Base-by-base conservation (phyloP, 768 basidiomycete species). In the Trametes maxima region DNA sequence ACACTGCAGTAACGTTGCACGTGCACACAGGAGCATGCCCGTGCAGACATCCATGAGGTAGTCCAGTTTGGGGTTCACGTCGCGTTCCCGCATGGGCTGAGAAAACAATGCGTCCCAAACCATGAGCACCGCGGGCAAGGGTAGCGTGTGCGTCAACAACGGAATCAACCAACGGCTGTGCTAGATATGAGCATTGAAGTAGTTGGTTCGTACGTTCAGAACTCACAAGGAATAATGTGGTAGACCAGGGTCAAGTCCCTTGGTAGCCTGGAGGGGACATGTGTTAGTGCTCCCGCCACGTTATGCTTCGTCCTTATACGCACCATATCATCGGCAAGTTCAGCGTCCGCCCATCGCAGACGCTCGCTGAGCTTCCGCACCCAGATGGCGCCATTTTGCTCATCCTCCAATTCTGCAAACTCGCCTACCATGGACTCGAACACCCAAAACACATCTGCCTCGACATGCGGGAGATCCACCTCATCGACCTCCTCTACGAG, bases 401-500 rank as follows among this genome's bases (percentile, higher is more conserved):
- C 85, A 53, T 88, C 87, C 60, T 87, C 86, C n/a, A 93, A 70
- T 52, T 90, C 90, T 1, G 83, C 77, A 50, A 92, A 83, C 67
- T 92, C 90, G 25, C 85, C 84, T 0, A 91, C 75, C 66, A 92
- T 78, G 0, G 85, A 81, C 70, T 92, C 89, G 57, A 92, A 88
- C 5, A 92, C 67, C 91, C 90, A 93, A 70, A 93, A 93, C 0
- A 87, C 81, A 67, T 93, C 91, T 1, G 91, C 90, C 71, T 93
- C 91, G 5, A 80, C 81, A 70, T 92, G 89, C 0, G 82, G 78
- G 11, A 82, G 70, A 44, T 89, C 87, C 55, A 83, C 80, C 0
- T 79, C 72, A 17, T 89, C 82, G 1, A 85, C 77, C 67, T 92
- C 90, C 68, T 84, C 81, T 17, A 76, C 73, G 50, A 91, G 74